Base-by-base conservation (phyloP, 768 basidiomycete genomes). In the Hericium alpestre region DNA sequence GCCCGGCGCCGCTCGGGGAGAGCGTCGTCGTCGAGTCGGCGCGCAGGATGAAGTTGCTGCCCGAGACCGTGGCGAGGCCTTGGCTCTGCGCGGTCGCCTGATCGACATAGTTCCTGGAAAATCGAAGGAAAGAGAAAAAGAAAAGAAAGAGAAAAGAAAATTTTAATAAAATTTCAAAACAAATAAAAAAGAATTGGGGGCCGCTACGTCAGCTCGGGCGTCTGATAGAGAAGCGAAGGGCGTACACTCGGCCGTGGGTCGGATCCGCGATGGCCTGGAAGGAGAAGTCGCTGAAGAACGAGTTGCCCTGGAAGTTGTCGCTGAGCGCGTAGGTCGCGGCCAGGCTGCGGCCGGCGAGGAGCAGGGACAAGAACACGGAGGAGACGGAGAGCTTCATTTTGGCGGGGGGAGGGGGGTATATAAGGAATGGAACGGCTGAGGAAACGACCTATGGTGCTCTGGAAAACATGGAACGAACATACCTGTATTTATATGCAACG, bases 201-300 rank as follows among this genome's bases (percentile, higher is more conserved):
- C 32, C 8, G 32, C 32, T 32, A 32, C 32, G 8, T 32, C 32
- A 32, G 32, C 32, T 7, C 32, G 32, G 32, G 32, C 32, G 32
- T 10, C 32, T 22, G 25, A 20, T 13, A 47, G 25, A n/a, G 13
- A 41, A 51, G 49, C 27, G 32, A 3, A 38, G 4, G 52, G 38
- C 52, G 15, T 57, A 57, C 59, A 60, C 59, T 27, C 56, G 55
- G n/a, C 61, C 56, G 37, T 57, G 27, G 32, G 61, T 60, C 9
- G 56, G 59, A 56, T 60, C 56, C 15, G 56, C 56, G 8, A 39
- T 47, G 8, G 56, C 51, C 18, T 57, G 51, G 59, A 62, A 62
- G 4, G 49, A 51, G 54, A 60, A 60, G 16, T 32, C 53, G 23
- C 53, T 38, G 54, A 56, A 56, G 54, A 57, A 57, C 12, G 25